A percentile compares a stretch with the other conserved stretches of the same genome.
phyloP scores from a whole-genome alignment of 306 rosid species.

The Cucumis hystrix region DNA sequence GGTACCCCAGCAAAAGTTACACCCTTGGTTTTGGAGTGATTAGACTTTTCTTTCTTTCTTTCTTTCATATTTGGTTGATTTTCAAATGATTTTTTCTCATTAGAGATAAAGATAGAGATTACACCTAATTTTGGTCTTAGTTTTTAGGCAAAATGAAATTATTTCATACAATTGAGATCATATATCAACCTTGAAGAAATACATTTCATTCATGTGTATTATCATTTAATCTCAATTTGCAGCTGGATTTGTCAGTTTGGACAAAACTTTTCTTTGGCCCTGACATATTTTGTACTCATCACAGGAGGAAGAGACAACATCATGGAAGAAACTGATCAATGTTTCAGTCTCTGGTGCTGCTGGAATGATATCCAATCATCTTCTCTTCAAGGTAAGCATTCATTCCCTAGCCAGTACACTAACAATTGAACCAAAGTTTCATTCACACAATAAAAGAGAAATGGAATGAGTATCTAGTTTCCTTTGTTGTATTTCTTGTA shows the following conservation, averaged over 20 bases:
- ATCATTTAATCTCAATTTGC: neutral
- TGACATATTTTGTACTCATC: neutral
- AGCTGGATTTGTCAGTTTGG: neutral
- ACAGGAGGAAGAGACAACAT: slow-evolving; percentile 90
- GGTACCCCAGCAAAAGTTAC: neutral
- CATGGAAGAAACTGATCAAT: slow-evolving; percentile 83
- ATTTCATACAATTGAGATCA: neutral
- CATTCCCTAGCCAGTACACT: neutral
- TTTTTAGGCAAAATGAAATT: neutral
- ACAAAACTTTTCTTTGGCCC: neutral
- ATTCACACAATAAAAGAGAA: neutral
- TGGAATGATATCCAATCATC: slow-evolving; percentile 94
- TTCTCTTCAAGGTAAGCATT: slow-evolving; percentile 72
- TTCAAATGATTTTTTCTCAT: too few relatives aligned
- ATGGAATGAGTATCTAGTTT: neutral
- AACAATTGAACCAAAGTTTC: neutral
- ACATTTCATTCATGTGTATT: too few relatives aligned
- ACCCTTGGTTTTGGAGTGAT: neutral
- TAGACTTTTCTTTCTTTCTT: neutral
- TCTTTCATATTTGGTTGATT: too few relatives aligned
- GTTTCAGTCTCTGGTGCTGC: slow-evolving; percentile 97
- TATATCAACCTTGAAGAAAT: neutral
- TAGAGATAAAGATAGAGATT: neutral
- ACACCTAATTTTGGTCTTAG: neutral
- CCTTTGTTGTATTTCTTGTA: neutral